Conservation (phyloP, 331 rosid species). For the Erythrophleum ivorense region DNA sequence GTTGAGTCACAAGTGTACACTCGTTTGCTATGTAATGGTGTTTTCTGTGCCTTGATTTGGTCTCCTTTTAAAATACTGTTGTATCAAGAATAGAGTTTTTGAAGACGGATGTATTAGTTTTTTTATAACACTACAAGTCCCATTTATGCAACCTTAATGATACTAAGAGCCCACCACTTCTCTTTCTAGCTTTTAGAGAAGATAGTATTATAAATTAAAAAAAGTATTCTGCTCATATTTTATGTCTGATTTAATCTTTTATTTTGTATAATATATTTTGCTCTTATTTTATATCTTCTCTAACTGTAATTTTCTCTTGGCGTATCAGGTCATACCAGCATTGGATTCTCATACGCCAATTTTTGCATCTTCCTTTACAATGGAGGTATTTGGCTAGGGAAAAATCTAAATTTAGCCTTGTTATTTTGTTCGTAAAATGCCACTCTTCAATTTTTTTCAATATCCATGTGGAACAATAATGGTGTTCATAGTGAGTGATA, state of each 20-base stretch:
- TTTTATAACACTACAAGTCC: neutral
- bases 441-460: constrained; percentile 15
- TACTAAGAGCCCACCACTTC: neutral
- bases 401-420: constrained; percentile 14
- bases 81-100: neutral
- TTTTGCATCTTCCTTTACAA: constrained; percentile 95
- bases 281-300: constrained; percentile 28
- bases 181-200: neutral
- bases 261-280: constrained; percentile 14
- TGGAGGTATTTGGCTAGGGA: constrained; percentile 70
- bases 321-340: constrained; percentile 56
- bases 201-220: neutral
- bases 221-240: neutral
- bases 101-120: neutral
- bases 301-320: constrained; percentile 36
- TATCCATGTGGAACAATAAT: constrained; percentile 14
- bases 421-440: constrained; percentile 27
- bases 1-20: neutral
- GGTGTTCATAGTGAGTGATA: constrained; percentile 24
- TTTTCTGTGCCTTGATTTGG: constrained; percentile 18
- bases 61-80: neutral
- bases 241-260: neutral
- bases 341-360: constrained; percentile 70
- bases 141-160: neutral
- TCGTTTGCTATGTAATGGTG: constrained; percentile 14